Percentiles rank a stretch among this genome's conserved stretches.
These are phyloP conservation scores for Ogataea thermomethanolica DNA, from an alignment of 805 yeast species.

Conservation along the genomic window DNA sequence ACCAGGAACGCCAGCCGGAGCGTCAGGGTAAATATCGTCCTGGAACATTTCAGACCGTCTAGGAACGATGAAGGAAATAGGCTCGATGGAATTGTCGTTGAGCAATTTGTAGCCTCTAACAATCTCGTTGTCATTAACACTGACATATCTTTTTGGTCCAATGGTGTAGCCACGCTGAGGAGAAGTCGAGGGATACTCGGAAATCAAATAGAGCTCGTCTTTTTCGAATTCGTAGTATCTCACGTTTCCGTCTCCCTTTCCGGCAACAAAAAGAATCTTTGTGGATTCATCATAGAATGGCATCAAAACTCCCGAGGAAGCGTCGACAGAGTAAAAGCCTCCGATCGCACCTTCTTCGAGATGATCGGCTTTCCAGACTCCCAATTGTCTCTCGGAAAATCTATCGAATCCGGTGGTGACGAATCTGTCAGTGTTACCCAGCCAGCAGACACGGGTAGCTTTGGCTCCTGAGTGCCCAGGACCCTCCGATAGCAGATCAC, in stretches of 20 bases:
- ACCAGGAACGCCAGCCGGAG: slow-evolving; percentile 79
- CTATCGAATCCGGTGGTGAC: slow-evolving; percentile 94
- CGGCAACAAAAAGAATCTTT: slow-evolving; percentile 81
- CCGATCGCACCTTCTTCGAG: slow-evolving; percentile 81
- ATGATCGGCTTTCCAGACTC: slow-evolving; percentile 82
- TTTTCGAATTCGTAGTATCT: slow-evolving; percentile 88
- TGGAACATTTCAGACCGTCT: slow-evolving; percentile 92
- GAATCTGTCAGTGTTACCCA: slow-evolving; percentile 80
- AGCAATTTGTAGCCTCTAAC: slow-evolving; percentile 82
- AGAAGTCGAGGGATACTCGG: slow-evolving; percentile 85
- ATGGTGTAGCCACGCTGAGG: slow-evolving; percentile 96
- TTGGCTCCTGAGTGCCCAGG: slow-evolving; percentile 92
- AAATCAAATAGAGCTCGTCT: slow-evolving; percentile 76
- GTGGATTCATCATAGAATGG: slow-evolving; percentile 86
- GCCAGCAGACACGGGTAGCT: slow-evolving; percentile 83
- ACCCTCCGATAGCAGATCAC: slow-evolving; percentile 75
- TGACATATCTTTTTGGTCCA: slow-evolving; percentile 79
- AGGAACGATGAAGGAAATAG: slow-evolving; percentile 89
- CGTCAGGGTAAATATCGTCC: slow-evolving; percentile 88
- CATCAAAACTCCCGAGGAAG: slow-evolving; percentile 90
- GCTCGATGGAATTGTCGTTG: slow-evolving; percentile 80
- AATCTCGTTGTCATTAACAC: slow-evolving; percentile 80
- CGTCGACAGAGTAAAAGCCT: slow-evolving; percentile 81
- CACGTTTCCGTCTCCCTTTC: slow-evolving; percentile 97
- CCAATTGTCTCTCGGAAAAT: slow-evolving; percentile 91